Percentiles rank a stretch among this genome's conserved stretches.
phyloP scores from a whole-genome alignment of 495 filamentous ascomycete genomes.

The Talaromyces proteolyticus region DNA sequence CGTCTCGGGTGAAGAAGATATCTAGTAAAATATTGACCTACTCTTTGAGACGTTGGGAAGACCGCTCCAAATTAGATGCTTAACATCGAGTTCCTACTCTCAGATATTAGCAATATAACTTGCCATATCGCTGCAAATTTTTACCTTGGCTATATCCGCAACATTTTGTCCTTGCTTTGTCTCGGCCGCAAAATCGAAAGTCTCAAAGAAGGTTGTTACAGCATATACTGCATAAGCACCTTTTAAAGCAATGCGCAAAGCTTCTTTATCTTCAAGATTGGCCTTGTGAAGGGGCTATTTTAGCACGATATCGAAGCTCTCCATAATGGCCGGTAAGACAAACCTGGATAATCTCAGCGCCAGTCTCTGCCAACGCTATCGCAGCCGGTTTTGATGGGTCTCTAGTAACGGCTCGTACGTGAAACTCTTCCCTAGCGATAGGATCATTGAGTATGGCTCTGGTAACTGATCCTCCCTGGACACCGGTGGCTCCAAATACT shows the following conservation, averaged over 20 bases:
- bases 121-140: neutral
- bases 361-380: constrained; percentile 8
- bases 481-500: constrained; percentile 43
- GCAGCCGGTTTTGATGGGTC: constrained; percentile 10
- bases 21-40: neutral
- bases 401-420: constrained; percentile 20
- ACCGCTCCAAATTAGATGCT: constrained; percentile 5
- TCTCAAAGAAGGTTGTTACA: constrained; percentile 51
- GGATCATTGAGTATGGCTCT: constrained; percentile 15
- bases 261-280: constrained; percentile 41
- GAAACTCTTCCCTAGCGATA: neutral
- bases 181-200: constrained; percentile 36
- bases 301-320: too few species aligned
- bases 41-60: constrained; percentile 1
- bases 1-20: too few species aligned
- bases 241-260: constrained; percentile 42
- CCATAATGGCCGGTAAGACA: neutral
- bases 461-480: constrained; percentile 24
- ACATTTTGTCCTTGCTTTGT: constrained; percentile 49
- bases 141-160: constrained; percentile 34
- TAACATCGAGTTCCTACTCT: neutral
- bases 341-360: constrained; percentile 9
- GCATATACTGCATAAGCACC: constrained; percentile 51
- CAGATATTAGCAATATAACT: neutral
- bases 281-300: constrained; percentile 29